Evolutionary conservation across 768 basidiomycete species (phyloP), one percentile per base, ranked within the genome.

Genomic region (Lentinula lateritia): DNA sequence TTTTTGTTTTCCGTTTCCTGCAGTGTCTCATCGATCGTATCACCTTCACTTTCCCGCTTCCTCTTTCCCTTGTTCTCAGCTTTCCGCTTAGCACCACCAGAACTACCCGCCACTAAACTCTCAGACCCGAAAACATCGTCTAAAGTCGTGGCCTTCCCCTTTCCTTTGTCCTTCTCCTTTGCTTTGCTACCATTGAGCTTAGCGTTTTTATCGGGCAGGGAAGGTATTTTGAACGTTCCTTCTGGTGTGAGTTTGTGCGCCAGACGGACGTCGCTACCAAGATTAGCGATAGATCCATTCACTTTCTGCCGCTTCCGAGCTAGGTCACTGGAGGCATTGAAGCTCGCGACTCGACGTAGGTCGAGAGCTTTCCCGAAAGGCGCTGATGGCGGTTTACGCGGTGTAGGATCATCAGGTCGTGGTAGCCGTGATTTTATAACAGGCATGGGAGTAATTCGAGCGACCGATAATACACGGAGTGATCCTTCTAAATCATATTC

Each of bases 351-450:
- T 15, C 48, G 8, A 23, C 41, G 46, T n/a, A 54, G 28, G 20
- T 63, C 59, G 6, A 38, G 16, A 20, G 18, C 23, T 39, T 60
- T 61, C 16, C 18, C 66, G 50, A 80, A 76, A 50, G 74, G 64
- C 50, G 76, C 60, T 6, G 66, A 63, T 3, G 89, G 87, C 0
- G 89, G 89, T 34, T 80, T 77, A 16, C 90, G 87, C 7, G 90
- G 90, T 5, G 86, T 90, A 0, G 89, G 90, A 63, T 92, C 90
- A 63, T 92, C 90, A 0, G 90, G 90, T 39, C 90, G 78, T 4
- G 87, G 87, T 0, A 75, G 69, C 6, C 82, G 76, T 6, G 68
- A 63, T 1, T 66, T 67, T 38, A 70, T 64, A 0, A 75, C 76
- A 50, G 79, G 75, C 15, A 71, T 68, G 66, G 80, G 69, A 8